phyloP scores from a whole-genome alignment of 495 filamentous ascomycete genomes.

The Trichoderma asperelloides region DNA sequence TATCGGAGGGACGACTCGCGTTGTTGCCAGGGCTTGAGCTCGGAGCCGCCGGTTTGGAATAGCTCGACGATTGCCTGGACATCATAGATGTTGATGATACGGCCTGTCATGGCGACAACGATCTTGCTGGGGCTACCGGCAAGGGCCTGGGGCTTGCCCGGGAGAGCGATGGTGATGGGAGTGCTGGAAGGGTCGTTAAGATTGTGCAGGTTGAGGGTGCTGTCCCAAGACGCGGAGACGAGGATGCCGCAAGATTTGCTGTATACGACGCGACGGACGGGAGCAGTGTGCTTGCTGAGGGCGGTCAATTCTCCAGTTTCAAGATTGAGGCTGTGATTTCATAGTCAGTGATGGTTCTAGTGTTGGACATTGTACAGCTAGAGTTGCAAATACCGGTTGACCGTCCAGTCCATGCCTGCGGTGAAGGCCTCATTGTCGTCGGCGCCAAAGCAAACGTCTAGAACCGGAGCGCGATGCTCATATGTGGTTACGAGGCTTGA shows the following conservation, averaged over 20 bases:
- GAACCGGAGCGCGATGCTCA: slow-evolving; percentile 75
- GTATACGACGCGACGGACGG: slow-evolving; percentile 78
- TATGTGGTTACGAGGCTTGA: slow-evolving; percentile 58
- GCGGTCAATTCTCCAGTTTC: slow-evolving; percentile 60
- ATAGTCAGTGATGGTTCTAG: background rate
- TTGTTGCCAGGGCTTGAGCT: slow-evolving; percentile 76
- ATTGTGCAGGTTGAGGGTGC: slow-evolving; percentile 75
- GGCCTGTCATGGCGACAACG: slow-evolving; percentile 92
- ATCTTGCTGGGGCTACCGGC: slow-evolving; percentile 73
- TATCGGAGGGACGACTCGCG: slow-evolving; percentile 90
- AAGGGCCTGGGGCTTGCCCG: slow-evolving; percentile 79
- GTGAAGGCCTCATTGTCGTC: slow-evolving; percentile 74
- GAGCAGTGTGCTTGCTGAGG: slow-evolving; percentile 66
- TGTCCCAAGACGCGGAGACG: slow-evolving; percentile 89
- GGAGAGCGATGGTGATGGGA: slow-evolving; percentile 56
- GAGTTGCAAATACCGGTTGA: slow-evolving; percentile 49
- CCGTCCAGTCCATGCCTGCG: slow-evolving; percentile 76
- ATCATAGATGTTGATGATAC: slow-evolving; percentile 86
- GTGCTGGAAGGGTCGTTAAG: slow-evolving; percentile 31
- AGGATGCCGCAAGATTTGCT: slow-evolving; percentile 47
- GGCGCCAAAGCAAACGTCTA: slow-evolving; percentile 85
- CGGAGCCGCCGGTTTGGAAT: slow-evolving; percentile 38
- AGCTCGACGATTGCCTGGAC: slow-evolving; percentile 55
- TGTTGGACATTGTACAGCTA: background rate
- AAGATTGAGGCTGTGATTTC: slow-evolving; percentile 58